Evolutionary conservation across 2,329 filamentous ascomycete genomes (phyloP), one percentile per base, ranked within the genome.

Genomic region (Dothistroma pini): DNA sequence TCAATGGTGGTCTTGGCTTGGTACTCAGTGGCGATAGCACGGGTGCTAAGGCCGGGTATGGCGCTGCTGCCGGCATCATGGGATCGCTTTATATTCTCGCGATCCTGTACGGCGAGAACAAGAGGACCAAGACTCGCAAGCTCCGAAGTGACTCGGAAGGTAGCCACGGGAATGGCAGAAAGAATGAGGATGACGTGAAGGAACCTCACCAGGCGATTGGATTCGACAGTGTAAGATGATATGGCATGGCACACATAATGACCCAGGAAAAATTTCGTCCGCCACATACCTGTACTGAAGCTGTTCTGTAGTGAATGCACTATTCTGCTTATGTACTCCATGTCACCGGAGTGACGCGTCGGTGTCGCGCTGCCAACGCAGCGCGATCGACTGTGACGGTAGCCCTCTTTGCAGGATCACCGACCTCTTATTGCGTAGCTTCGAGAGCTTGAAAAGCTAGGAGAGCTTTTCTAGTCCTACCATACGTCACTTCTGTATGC

Each of bases 1-100:
- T 85, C 68, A 85, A 85, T 66, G 83, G 81, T 21, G 83, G 83
- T 0, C 70, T 85, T 1, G 83, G 83, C 0, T 76, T 85, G 47
- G 71, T 75, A 61, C 73, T 83, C 21, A 79, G 80, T 0, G 75
- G 78, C 1, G 58, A 75, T 74, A 49, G 69, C 64, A 50, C 21
- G 44, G 63, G 63, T 19, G 49, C 54, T 19, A 63, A 64, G 34
- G 80, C 83, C 60, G 80, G 76, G 1, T 84, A 84, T 65, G 75
- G 75, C 7, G 78, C 83, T 4, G 69, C 83, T 56, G 80, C 80
- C 32, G 82, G 74, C 2, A 54, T 83, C 11, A 74, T 84, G 58
- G 81, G 75, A 14, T 32, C 79, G 8, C 61, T 73, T 4, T 83
- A 81, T 66, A 58, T 79, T 6, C 66, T 61, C 21, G 63, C 66